Conservation (phyloP, 306 rosid genomes). For the Elaeagnus macrophylla region DNA sequence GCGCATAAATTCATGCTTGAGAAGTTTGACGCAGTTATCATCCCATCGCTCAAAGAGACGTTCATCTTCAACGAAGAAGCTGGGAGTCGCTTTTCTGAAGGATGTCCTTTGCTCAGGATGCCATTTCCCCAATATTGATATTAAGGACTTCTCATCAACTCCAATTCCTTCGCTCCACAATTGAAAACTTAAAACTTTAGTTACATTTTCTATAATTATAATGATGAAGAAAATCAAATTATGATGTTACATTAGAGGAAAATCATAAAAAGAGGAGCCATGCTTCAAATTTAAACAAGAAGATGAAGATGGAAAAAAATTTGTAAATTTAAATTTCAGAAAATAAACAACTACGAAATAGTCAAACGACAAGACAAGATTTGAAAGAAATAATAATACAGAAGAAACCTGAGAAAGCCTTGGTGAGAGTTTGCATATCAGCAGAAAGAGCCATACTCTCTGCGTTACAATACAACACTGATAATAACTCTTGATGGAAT, state of each 20-base stretch:
- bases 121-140: slow-evolving; percentile 63
- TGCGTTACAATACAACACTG: not conserved
- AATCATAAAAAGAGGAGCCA: too few species aligned
- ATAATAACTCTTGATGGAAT: not conserved
- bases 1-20: slow-evolving; percentile 77
- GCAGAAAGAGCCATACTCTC: slow-evolving; percentile 41
- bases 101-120: slow-evolving; percentile 42
- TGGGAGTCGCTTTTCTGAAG: slow-evolving; percentile 49
- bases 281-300: not conserved
- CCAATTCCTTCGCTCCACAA: slow-evolving; percentile 58
- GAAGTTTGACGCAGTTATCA: slow-evolving; percentile 43
- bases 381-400: not conserved
- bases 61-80: slow-evolving; percentile 57
- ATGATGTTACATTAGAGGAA: too few species aligned
- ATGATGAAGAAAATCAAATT: too few species aligned
- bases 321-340: too few species aligned
- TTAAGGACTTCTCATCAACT: slow-evolving; percentile 63
- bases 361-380: too few species aligned
- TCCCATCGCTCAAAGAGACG: slow-evolving; percentile 71
- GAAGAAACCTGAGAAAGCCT: slow-evolving; percentile 72
- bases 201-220: too few species aligned
- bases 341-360: not conserved
- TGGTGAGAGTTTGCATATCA: slow-evolving; percentile 49
- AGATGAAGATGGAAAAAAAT: not conserved
- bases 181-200: not conserved